Conservation (phyloP, 2,329 filamentous ascomycete genomes). For the Colletotrichum brevisporum region DNA sequence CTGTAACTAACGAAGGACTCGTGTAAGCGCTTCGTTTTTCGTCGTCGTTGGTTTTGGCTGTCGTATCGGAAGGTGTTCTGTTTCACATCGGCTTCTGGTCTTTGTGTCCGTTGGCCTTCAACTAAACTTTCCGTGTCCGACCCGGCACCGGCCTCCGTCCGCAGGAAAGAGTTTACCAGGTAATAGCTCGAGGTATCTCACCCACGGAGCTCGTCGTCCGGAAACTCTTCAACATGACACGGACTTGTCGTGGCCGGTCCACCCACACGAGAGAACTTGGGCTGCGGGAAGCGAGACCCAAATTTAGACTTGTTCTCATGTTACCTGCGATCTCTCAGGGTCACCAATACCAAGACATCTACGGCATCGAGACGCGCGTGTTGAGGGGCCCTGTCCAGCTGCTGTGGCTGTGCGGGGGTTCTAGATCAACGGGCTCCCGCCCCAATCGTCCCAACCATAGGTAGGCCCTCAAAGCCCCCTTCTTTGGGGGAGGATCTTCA, state of each 20-base stretch:
- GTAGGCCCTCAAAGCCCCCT: constrained; percentile 1
- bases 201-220: constrained; percentile 4
- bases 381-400: background rate
- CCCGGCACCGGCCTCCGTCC: background rate
- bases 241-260: background rate
- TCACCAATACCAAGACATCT: background rate
- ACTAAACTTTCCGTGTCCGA: constrained; percentile 5
- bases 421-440: constrained; percentile 5
- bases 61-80: background rate
- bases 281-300: background rate
- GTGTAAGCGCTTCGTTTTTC: background rate
- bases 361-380: constrained; percentile 1
- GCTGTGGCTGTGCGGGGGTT: constrained; percentile 37
- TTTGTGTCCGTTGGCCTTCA: background rate
- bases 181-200: background rate
- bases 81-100: background rate
- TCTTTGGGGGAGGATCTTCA: constrained; percentile 20
- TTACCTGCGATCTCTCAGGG: background rate
- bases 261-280: background rate
- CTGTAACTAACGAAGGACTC: background rate
- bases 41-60: background rate
- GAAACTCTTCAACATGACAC: background rate
- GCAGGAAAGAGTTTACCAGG: background rate
- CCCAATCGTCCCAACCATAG: constrained; percentile 29
- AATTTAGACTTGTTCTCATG: too few species aligned